Base-by-base conservation (phyloP, 441 rosid genomes). In the Lagerstroemia fauriei region DNA sequence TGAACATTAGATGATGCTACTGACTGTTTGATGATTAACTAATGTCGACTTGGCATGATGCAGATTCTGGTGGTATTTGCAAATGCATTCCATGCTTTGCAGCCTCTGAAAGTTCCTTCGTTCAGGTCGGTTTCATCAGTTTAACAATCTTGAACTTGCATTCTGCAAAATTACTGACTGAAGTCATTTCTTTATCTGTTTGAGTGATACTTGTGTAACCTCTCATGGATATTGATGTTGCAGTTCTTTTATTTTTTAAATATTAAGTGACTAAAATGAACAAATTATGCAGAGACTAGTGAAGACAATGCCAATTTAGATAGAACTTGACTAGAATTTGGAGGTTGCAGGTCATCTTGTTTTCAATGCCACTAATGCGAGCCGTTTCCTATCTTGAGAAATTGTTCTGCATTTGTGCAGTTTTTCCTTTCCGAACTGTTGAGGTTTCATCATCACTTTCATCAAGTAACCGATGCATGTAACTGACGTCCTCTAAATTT, bases 41-140 rank as follows among this genome's bases (percentile, higher is more conserved):
- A 34, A 79, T 24, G 47, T 27, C 32, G 46, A 31, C 11, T 66
- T 82, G 59, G 50, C 24, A 34, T 82, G 77, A 76, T 85, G 77
- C 96, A 96, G 99, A 92, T 96, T 85, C 89, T 95, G 87, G 88
- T 90, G 73, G 90, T 97, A 63, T 94, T 96, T 88, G 97, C 98
- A 77, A 90, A 87, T 85, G 93, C 98, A 78, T 95, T 96, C 86
- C 99, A 96, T 85, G 90, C 88, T 77, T 83, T 95, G 87, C 98
- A 96, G 86, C 99, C 99, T 46, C 93, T 94, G 41, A 94, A 93
- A 90, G 91, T 93, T 86, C 99, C 99, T 85, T 91, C 95, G 41
- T 97, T 97, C 92, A 94, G 99, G 99, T 96, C 76, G 85, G 90
- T 80, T 77, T 84, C 65, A 53, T 71, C 76, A 75, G 65, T 79